A percentile compares a stretch with the other conserved stretches of the same genome.
phyloP scores from a whole-genome alignment of 1,139 yeast species.

The Magnusiomyces sp. region DNA sequence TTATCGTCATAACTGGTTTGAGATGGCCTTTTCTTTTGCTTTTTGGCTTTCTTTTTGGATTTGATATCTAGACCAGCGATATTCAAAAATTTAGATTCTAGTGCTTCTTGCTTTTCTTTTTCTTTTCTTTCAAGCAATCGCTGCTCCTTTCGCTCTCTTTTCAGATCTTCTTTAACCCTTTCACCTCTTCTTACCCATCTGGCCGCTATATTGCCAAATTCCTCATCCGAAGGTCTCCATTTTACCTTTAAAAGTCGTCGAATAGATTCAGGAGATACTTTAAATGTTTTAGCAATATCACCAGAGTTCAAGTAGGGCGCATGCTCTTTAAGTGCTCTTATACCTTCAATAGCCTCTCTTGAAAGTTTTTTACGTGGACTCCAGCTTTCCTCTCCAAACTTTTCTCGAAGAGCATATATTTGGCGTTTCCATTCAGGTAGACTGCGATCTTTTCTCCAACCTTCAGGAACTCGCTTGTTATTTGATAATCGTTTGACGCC shows the following conservation, averaged over 20 bases:
- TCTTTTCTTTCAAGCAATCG: slow-evolving; percentile 7
- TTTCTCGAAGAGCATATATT: slow-evolving; percentile 49
- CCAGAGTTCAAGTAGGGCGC: slow-evolving; percentile 52
- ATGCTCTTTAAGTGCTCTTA: slow-evolving; percentile 45
- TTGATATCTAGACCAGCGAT: neutral
- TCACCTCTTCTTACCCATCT: slow-evolving; percentile 46
- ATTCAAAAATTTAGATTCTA: too few relatives aligned
- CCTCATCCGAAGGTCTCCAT: slow-evolving; percentile 64
- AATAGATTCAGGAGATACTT: slow-evolving; percentile 74
- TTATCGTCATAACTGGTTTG: neutral
- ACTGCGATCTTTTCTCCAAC: slow-evolving; percentile 35
- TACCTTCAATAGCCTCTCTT: slow-evolving; percentile 60
- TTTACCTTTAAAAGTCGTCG: slow-evolving; percentile 68
- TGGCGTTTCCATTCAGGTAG: slow-evolving; percentile 63
- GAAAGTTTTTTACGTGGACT: slow-evolving; percentile 60
- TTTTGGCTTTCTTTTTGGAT: neutral
- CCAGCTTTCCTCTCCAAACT: slow-evolving; percentile 55
- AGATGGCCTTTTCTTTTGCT: neutral
- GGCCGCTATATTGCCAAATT: slow-evolving; percentile 34
- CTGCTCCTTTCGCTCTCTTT: slow-evolving; percentile 9
- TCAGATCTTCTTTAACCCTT: slow-evolving; percentile 21
- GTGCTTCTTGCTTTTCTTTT: slow-evolving; percentile 22
- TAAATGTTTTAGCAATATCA: slow-evolving; percentile 56
- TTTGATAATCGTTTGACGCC: neutral
- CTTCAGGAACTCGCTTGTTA: slow-evolving; percentile 30